phyloP scores from a whole-genome alignment of 179 eudicot species.

The Gypsophila paniculata region DNA sequence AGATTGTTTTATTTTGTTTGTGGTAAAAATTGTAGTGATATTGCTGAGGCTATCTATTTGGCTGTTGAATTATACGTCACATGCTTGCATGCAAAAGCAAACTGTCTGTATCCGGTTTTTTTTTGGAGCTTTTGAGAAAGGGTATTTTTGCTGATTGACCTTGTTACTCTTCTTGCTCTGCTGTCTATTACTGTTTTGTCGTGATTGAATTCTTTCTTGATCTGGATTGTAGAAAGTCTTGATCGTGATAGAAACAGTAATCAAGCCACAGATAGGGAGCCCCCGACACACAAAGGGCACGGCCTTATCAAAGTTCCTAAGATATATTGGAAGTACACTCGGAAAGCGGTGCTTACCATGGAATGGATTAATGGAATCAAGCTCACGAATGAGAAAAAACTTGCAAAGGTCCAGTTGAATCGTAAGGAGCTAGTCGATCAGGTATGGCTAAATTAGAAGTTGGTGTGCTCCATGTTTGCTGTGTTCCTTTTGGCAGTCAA shows the following conservation, averaged over 20 bases:
- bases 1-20: not conserved
- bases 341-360: conserved; percentile 88
- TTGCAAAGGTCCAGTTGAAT: conserved; percentile 52
- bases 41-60: not conserved
- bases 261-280: conserved; percentile 23
- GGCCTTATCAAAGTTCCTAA: conserved; percentile 68
- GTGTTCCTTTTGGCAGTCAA: conserved; percentile 8
- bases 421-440: conserved; percentile 80
- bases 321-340: conserved; percentile 82
- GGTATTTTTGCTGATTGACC: not conserved
- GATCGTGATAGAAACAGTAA: conserved; percentile 30
- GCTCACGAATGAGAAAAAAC: conserved; percentile 64
- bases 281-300: conserved; percentile 31
- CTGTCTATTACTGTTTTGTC: not conserved
- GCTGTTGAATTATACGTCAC: not conserved
- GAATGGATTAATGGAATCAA: conserved; percentile 97
- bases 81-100: not conserved
- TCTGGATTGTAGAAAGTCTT: conserved; percentile 27
- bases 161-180: conserved; percentile 11
- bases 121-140: not conserved
- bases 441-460: conserved; percentile 36
- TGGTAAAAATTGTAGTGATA: not conserved
- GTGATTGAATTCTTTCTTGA: conserved; percentile 10
- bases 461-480: not conserved
- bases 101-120: not conserved